phyloP scores from a whole-genome alignment of 306 rosid species.

The Acacia melanoxylon region DNA sequence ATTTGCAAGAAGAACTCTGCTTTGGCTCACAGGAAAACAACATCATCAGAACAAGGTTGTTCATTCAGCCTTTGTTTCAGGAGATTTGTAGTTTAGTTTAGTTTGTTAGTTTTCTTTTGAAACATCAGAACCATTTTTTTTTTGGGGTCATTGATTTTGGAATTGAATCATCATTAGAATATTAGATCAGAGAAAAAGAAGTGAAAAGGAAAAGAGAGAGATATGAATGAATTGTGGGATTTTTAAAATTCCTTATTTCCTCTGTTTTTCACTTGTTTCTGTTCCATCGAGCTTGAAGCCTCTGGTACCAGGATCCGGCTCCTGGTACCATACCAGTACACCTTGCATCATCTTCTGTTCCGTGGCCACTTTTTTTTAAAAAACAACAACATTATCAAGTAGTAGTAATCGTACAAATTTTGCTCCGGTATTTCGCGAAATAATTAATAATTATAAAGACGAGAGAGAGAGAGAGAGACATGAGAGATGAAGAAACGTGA shows the following conservation, averaged over 20 bases:
- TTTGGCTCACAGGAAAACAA: slow-evolving; percentile 86
- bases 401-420: not conserved
- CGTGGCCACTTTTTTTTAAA: slow-evolving; percentile 24
- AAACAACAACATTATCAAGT: too few relatives aligned
- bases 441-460: not conserved
- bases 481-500: too few relatives aligned
- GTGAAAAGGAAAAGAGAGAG: not conserved
- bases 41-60: slow-evolving; percentile 59
- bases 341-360: not conserved
- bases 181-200: slow-evolving; percentile 31
- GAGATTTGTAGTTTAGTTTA: slow-evolving; percentile 26
- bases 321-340: too few relatives aligned
- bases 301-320: too few relatives aligned
- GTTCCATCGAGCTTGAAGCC: slow-evolving; percentile 29
- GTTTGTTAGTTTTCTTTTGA: not conserved
- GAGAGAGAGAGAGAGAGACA: too few relatives aligned
- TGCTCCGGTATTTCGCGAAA: not conserved
- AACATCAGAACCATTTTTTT: slow-evolving; percentile 30
- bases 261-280: slow-evolving; percentile 25
- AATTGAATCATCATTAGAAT: slow-evolving; percentile 11
- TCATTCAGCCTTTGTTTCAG: slow-evolving; percentile 65
- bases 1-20: slow-evolving; percentile 82
- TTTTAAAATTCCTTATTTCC: slow-evolving; percentile 15
- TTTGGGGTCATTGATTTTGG: slow-evolving; percentile 1
- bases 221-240: slow-evolving; percentile 24